Conservation (phyloP, 768 basidiomycete species). For the Podaxis rugospora region DNA sequence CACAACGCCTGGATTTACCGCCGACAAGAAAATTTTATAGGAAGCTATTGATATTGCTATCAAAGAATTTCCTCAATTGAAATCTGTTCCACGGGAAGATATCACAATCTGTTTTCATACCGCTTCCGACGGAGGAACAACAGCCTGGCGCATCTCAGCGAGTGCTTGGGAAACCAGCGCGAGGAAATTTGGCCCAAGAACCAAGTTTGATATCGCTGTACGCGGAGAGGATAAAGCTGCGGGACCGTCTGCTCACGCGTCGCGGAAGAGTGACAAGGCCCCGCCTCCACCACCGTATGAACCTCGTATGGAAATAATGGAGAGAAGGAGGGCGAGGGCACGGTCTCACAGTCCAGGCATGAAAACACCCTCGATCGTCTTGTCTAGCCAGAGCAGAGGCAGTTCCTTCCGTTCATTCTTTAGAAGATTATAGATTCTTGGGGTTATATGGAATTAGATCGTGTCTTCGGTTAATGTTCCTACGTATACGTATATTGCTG, state of each 20-base stretch:
- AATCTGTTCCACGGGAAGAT: conserved; percentile 29
- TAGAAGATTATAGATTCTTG: neutral
- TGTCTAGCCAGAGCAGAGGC: neutral
- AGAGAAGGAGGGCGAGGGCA: neutral
- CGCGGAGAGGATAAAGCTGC: conserved; percentile 3
- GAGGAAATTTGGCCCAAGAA: neutral
- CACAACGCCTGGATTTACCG: neutral
- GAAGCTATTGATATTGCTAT: conserved; percentile 47
- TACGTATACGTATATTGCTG: neutral
- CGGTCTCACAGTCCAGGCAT: neutral
- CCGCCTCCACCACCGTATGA: neutral
- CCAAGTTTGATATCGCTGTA: conserved; percentile 8
- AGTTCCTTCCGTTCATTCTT: neutral
- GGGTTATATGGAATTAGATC: neutral
- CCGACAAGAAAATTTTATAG: conserved; percentile 22
- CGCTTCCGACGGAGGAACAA: conserved; percentile 24
- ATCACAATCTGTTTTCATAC: conserved; percentile 41
- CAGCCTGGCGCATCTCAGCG: conserved; percentile 45
- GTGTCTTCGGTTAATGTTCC: neutral
- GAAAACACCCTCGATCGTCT: neutral
- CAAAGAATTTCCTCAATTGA: conserved; percentile 44
- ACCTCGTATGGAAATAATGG: neutral
- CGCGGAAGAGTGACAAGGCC: neutral
- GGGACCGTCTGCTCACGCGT: neutral
- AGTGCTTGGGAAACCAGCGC: conserved; percentile 38